Percentiles rank a stretch among this genome's conserved stretches.
Conservation (phyloP, 2,329 filamentous ascomycete species). For the Pseudogymnoascus sp. region DNA sequence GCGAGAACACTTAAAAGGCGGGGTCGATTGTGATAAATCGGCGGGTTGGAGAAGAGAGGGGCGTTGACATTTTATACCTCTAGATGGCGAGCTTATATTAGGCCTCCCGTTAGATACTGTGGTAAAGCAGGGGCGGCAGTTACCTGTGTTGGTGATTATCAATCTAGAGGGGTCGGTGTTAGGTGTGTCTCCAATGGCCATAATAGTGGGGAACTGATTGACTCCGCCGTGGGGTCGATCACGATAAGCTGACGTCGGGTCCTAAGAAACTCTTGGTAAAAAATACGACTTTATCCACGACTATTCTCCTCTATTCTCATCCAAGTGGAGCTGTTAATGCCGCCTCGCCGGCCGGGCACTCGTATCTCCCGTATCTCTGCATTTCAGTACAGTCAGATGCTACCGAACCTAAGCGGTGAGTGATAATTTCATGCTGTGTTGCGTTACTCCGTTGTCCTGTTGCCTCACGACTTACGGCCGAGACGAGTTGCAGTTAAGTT, state of each 20-base stretch:
- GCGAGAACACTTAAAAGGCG: neutral
- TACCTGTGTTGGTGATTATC: neutral
- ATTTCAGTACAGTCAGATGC: neutral
- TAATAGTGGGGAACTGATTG: constrained; percentile 5
- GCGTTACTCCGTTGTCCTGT: neutral
- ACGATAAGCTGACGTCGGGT: neutral
- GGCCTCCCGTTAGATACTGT: neutral
- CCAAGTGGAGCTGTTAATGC: neutral
- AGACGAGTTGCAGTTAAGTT: neutral
- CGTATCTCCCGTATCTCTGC: constrained; percentile 2
- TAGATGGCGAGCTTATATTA: constrained; percentile 2
- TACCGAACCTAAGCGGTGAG: neutral
- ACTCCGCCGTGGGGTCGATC: neutral
- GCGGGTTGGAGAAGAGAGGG: neutral
- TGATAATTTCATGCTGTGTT: neutral
- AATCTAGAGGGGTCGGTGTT: neutral
- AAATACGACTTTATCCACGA: neutral
- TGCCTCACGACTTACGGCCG: neutral
- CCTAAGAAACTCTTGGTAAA: neutral
- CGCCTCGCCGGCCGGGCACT: neutral
- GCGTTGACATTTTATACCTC: neutral
- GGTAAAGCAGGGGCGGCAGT: neutral
- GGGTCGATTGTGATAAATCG: neutral
- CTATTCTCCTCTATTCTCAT: neutral
- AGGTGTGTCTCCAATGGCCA: neutral